These are phyloP conservation scores for Ustilago sp. DNA, from an alignment of 1,284 basidiomycete genomes.

Conservation along the genomic window DNA sequence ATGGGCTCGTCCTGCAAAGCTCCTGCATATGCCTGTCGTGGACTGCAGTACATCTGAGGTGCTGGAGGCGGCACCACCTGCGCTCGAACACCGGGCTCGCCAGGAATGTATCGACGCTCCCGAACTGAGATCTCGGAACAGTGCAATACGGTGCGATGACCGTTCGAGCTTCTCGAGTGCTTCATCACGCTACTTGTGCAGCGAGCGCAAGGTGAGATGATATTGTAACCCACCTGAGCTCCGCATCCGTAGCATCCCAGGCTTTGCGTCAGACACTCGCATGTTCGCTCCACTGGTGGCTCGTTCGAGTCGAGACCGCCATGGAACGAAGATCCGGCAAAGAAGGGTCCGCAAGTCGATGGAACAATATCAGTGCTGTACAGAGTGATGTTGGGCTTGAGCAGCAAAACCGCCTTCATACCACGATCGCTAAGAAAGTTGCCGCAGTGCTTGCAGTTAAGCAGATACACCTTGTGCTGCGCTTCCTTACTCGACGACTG, in stretches of 20 bases:
- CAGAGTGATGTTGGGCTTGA: slow-evolving; percentile 83
- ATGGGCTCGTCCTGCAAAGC: slow-evolving; percentile 15
- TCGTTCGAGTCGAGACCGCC: slow-evolving; percentile 55
- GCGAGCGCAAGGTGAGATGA: slow-evolving; percentile 56
- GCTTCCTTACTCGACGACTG: slow-evolving; percentile 36
- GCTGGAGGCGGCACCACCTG: slow-evolving; percentile 25
- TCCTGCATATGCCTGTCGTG: slow-evolving; percentile 15
- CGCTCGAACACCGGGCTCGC: slow-evolving; percentile 76
- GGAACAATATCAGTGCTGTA: slow-evolving; percentile 86
- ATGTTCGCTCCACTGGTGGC: slow-evolving; percentile 74
- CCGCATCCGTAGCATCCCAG: slow-evolving; percentile 86
- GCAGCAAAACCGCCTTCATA: slow-evolving; percentile 86
- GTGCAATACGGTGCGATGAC: slow-evolving; percentile 88
- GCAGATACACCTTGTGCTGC: slow-evolving; percentile 78
- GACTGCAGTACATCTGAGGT: slow-evolving; percentile 15
- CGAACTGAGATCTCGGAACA: slow-evolving; percentile 79
- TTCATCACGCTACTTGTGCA: slow-evolving; percentile 70
- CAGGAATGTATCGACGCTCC: slow-evolving; percentile 78
- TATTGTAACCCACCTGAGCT: slow-evolving; percentile 72
- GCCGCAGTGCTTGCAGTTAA: slow-evolving; percentile 81
- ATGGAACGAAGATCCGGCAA: slow-evolving; percentile 67
- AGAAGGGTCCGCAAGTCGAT: slow-evolving; percentile 75
- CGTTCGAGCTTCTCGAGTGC: slow-evolving; percentile 76
- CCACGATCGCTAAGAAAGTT: slow-evolving; percentile 83
- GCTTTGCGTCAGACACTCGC: slow-evolving; percentile 79